Base-by-base conservation (phyloP, 495 filamentous ascomycete species). In the Tricharina praecox region DNA sequence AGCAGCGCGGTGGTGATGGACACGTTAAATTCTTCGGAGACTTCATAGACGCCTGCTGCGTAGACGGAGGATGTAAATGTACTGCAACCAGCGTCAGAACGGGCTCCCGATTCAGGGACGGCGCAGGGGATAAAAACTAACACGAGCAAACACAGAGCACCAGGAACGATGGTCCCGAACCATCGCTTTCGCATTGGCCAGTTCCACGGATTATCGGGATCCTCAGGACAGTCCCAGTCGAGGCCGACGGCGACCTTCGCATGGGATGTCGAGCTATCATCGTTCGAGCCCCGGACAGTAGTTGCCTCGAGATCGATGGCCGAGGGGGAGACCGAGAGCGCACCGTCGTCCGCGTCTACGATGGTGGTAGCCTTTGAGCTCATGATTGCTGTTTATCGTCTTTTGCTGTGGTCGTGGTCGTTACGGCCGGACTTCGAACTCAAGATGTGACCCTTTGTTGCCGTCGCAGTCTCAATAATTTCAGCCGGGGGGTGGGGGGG, bases 1-100 rank as follows among this genome's bases (percentile, higher is more conserved):
- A 84, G 64, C 21, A 75, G 76, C 16, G 72, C 73, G 2, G 84
- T 63, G 47, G 77, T 76, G 2, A 66, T 59, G 32, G 70, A 70
- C 33, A 79, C 67, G n/a, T 69, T 32, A 51, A 84, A 84, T 23
- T 76, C 64, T 11, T 18, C 23, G 50, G 74, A 64, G 40, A 85
- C 73, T 49, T 80, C 65, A n/a, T 61, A 58, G 10, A 82, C 63
- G 54, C 82, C 83, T 15, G 58, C 50, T 41, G 60, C 58, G 41
- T 61, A 61, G 18, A 61, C 56, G 19, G 58, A 61, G 7, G 56
- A 52, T 10, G 58, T 42, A 23, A 61, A 60, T 19, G 58, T 60
- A 35, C 58, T 61, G 16, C 19, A 15, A 24, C 11, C 4, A n/a
- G 5, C 21, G 3, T 8, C 50, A 32, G 30, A 8, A 15, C 15